phyloP scores from a whole-genome alignment of 108 stramenopile genomes.

The Nitzschia putrida region DNA sequence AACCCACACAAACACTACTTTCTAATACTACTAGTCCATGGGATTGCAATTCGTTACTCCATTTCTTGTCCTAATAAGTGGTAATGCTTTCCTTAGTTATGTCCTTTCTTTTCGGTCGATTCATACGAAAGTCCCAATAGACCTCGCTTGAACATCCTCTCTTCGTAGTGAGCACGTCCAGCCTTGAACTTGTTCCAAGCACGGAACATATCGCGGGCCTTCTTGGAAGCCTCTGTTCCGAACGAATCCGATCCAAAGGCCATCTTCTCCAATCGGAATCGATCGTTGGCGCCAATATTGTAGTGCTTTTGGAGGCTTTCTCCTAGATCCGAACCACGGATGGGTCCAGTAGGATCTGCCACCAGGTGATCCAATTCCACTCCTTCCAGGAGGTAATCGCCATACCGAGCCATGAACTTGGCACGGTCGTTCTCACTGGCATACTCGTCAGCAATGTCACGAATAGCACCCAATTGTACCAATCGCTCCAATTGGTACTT shows the following conservation, averaged over 20 bases:
- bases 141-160: constrained; percentile 71
- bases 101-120: not conserved
- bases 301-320: constrained; percentile 27
- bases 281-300: constrained; percentile 26
- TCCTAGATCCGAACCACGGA: constrained; percentile 60
- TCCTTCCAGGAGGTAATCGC: constrained; percentile 73
- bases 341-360: constrained; percentile 73
- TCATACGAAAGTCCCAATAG: constrained; percentile 55
- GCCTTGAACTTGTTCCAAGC: constrained; percentile 83
- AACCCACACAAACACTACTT: constrained; percentile 12
- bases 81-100: not conserved
- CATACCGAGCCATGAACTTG: constrained; percentile 67
- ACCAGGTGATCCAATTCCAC: constrained; percentile 77
- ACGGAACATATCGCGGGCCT: constrained; percentile 60
- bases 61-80: no score
- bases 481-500: constrained; percentile 61
- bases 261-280: constrained; percentile 65
- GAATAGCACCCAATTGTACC: constrained; percentile 71
- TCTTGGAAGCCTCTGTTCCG: constrained; percentile 45
- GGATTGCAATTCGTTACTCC: no score
- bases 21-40: no score
- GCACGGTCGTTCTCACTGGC: constrained; percentile 51
- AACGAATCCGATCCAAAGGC: constrained; percentile 66
- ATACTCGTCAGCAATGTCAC: constrained; percentile 79
- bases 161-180: constrained; percentile 78